Evolutionary conservation across 2,329 filamentous ascomycete species (phyloP), one percentile per base, ranked within the genome.

Genomic region (Fusarium citri): DNA sequence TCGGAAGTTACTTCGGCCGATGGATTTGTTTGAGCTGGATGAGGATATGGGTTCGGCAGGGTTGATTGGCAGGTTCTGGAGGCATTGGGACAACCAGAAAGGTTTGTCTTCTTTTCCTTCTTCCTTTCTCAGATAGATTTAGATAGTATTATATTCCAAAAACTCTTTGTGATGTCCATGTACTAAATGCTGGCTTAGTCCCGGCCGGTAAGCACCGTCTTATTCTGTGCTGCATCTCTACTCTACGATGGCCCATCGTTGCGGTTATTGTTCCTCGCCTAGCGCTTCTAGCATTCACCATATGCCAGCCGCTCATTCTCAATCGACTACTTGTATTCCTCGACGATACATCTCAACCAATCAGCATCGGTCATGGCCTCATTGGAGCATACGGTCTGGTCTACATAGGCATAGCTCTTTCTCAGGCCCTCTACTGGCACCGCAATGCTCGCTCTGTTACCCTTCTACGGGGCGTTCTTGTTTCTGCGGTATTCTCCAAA

Each of bases 281-380:
- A 20, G 73, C 68, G 10, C 74, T 79, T 23, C 63, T 81, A 22
- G 76, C 70, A 28, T 80, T 82, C 64, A 79, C 77, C 28, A 75
- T 81, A 28, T 79, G 76, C 58, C 80, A 82, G 57, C 78, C 80
- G 8, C 72, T 81, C 30, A 59, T 80, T n/a, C 68, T 81, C 55
- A 76, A 75, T 37, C 73, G 75, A 11, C 75, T 81, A 28, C 75
- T 81, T 26, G 37, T 70, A 9, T 79, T 78, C 46, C 74, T 80
- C 43, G 69, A 75, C 48, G 68, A 76, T 55, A 31, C 59, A 8
- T 59, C 67, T 16, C 72, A 77, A 37, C 31, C 73, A 15, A 59
- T 60, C 31, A 72, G 69, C 25, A 62, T 74, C 37, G 78, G 78
- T 3, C 76, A 79, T 62, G 77, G 75, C 1, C 75, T 80, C 10